phyloP scores from a whole-genome alignment of 208 protist species.

The Naegleria fowleri region DNA sequence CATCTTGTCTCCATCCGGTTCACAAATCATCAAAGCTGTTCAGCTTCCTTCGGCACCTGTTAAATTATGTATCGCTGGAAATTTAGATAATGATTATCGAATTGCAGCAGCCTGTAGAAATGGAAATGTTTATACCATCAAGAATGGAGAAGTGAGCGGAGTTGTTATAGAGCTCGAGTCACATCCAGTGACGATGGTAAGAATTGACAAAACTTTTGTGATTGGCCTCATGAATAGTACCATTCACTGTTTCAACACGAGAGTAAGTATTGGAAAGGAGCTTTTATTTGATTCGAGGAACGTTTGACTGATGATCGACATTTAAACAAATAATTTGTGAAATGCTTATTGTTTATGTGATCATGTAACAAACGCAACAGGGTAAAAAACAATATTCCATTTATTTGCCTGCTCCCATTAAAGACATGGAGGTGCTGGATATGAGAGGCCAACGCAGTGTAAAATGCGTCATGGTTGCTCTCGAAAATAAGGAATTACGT shows the following conservation, averaged over 20 bases:
- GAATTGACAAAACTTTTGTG: conserved; percentile 69
- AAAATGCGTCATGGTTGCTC: conserved; percentile 70
- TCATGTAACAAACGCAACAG: too few relatives aligned
- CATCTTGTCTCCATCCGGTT: conserved; percentile 58
- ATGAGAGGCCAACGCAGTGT: conserved; percentile 56
- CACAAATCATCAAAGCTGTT: conserved; percentile 55
- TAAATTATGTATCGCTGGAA: conserved; percentile 61
- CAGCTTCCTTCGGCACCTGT: conserved; percentile 63
- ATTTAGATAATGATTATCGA: conserved; percentile 74
- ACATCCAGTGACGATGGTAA: conserved; percentile 65
- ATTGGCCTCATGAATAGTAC: conserved; percentile 75
- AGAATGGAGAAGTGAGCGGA: conserved; percentile 65
- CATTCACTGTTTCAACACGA: conserved; percentile 76
- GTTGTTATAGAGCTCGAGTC: conserved; percentile 77
- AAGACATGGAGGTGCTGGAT: conserved; percentile 60
- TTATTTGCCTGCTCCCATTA: conserved; percentile 62
- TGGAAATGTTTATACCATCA: conserved; percentile 79
- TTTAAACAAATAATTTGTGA: too few relatives aligned
- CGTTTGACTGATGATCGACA: too few relatives aligned
- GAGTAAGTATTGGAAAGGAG: conserved; percentile 38
- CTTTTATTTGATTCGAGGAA: too few relatives aligned
- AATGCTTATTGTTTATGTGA: too few relatives aligned
- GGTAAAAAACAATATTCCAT: conserved; percentile 70
- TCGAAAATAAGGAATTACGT: conserved; percentile 77
- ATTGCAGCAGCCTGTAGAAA: conserved; percentile 81